Conservation (phyloP, 148 eudicot genomes). For the Heliosperma pusillum region DNA sequence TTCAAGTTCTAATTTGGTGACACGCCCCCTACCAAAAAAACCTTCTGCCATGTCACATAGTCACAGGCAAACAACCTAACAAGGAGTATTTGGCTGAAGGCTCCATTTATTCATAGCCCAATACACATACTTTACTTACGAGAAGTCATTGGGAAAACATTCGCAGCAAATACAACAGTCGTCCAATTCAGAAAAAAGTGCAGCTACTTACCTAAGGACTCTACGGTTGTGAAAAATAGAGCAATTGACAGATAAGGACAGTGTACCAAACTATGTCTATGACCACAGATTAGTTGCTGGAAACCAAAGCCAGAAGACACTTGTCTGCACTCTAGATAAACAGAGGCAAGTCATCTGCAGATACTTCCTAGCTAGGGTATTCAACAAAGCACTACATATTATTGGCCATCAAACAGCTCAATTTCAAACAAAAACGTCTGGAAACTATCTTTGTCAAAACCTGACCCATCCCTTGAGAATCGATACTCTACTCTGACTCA, state of each 20-base stretch:
- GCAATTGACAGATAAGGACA: neutral
- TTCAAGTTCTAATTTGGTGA: neutral
- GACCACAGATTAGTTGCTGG: neutral
- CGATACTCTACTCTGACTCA: neutral
- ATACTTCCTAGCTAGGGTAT: neutral
- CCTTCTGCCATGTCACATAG: neutral
- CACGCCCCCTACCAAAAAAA: too few species aligned
- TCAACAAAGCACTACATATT: neutral
- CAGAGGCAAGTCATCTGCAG: neutral
- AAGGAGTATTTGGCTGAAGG: neutral
- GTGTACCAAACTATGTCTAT: neutral
- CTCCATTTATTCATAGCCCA: neutral
- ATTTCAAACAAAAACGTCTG: too few species aligned
- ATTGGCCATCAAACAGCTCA: too few species aligned
- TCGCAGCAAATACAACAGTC: neutral
- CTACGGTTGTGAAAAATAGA: neutral
- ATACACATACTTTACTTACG: neutral
- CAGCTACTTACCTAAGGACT: neutral
- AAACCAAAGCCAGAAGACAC: neutral
- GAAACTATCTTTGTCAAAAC: too few species aligned
- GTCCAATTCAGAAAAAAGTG: neutral
- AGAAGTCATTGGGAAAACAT: neutral
- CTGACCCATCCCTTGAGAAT: too few species aligned
- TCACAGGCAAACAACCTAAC: neutral
- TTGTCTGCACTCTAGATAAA: neutral